These are phyloP conservation scores for Polysphondylium violaceum DNA, from an alignment of 78 protist genomes.

Conservation along the genomic window DNA sequence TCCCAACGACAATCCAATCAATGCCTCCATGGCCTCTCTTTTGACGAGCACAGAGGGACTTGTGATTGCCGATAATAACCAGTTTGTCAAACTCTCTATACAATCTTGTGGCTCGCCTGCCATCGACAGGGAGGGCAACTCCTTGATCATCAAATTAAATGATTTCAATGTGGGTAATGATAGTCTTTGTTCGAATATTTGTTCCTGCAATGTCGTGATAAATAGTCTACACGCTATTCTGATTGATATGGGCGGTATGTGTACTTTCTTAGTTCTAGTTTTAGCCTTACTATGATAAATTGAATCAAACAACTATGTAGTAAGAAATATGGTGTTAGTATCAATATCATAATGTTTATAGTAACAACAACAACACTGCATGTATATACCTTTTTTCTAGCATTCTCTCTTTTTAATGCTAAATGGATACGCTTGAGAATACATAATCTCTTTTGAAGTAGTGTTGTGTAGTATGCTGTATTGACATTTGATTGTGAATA, in stretches of 20 bases:
- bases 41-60: constrained; percentile 7
- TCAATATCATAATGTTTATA: neutral
- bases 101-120: constrained; percentile 80
- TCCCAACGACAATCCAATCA: constrained; percentile 48
- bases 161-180: constrained; percentile 72
- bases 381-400: constrained; percentile 60
- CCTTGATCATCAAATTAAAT: constrained; percentile 70
- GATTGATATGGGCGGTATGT: constrained; percentile 74
- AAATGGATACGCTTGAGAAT: constrained; percentile 74
- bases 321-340: neutral
- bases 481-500: constrained; percentile 76
- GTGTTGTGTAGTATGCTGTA: constrained; percentile 68
- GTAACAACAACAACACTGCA: neutral
- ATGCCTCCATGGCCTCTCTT: constrained; percentile 74
- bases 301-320: constrained; percentile 40
- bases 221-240: constrained; percentile 80
- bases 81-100: constrained; percentile 60
- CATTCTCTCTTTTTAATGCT: constrained; percentile 78
- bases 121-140: constrained; percentile 74
- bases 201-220: constrained; percentile 73
- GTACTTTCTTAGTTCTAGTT: constrained; percentile 65
- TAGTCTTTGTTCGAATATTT: constrained; percentile 55
- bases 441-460: constrained; percentile 58
- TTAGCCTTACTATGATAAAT: constrained; percentile 77
- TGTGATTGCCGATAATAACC: constrained; percentile 74